These are phyloP conservation scores for Rhizodiscina lignyota DNA, from an alignment of 495 filamentous ascomycete genomes.

Conservation along the genomic window DNA sequence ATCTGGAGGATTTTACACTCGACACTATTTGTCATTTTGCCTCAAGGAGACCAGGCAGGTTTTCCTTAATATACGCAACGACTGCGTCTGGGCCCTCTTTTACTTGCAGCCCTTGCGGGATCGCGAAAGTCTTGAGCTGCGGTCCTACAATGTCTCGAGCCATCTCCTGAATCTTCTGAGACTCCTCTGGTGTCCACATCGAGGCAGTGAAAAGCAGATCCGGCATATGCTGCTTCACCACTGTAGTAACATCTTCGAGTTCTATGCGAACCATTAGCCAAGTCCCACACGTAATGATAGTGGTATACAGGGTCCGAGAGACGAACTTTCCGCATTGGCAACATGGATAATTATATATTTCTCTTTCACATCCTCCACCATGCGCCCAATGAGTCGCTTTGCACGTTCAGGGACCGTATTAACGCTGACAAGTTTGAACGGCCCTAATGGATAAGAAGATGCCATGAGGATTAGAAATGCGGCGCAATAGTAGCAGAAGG, in stretches of 20 bases:
- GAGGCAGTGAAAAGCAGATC: slow-evolving; percentile 43
- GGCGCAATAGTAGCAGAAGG: no score
- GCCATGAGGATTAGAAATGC: no score
- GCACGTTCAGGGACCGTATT: slow-evolving; percentile 54
- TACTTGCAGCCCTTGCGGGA: slow-evolving; percentile 47
- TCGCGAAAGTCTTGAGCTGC: slow-evolving; percentile 38
- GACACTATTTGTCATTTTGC: no score
- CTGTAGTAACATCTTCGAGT: background rate
- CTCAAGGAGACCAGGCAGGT: slow-evolving; percentile 36
- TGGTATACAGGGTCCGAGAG: no score
- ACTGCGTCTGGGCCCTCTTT: slow-evolving; percentile 47
- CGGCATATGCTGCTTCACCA: background rate
- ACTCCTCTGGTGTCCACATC: slow-evolving; percentile 49
- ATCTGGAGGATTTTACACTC: no score
- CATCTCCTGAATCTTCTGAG: slow-evolving; percentile 34
- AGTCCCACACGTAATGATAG: no score
- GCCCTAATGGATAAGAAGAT: no score
- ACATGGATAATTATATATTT: slow-evolving; percentile 41
- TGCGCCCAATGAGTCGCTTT: slow-evolving; percentile 38
- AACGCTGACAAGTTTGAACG: slow-evolving; percentile 47
- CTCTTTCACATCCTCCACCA: slow-evolving; percentile 41
- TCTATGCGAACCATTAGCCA: background rate
- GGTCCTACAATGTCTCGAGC: slow-evolving; percentile 34
- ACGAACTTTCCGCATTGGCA: slow-evolving; percentile 39
- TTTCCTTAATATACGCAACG: slow-evolving; percentile 44